Conservation (phyloP, 805 yeast genomes). For the Naumovozyma dairenensis region DNA sequence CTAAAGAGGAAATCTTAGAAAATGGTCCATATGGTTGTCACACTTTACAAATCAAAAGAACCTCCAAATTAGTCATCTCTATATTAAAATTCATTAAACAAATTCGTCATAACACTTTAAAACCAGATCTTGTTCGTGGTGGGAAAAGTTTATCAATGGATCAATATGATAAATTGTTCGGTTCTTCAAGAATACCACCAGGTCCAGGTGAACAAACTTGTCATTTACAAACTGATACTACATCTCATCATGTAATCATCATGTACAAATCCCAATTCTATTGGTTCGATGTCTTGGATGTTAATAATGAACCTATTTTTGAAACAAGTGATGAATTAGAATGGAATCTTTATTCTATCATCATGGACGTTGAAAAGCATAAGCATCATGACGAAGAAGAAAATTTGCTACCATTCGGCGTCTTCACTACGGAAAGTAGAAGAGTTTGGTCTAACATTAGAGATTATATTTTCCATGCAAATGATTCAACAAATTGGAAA, state of each 20-base stretch:
- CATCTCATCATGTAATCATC: slow-evolving; percentile 73
- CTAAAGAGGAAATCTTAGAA: slow-evolving; percentile 26
- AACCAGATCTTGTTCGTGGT: slow-evolving; percentile 58
- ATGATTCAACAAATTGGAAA: slow-evolving; percentile 49
- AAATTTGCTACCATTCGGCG: slow-evolving; percentile 54
- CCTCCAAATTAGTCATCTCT: slow-evolving; percentile 68
- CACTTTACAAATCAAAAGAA: slow-evolving; percentile 58
- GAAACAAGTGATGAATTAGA: slow-evolving; percentile 60
- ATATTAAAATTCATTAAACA: slow-evolving; percentile 75
- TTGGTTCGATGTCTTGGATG: slow-evolving; percentile 88
- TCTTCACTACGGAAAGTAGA: slow-evolving; percentile 82
- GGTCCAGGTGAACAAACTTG: slow-evolving; percentile 50
- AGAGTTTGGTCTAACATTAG: slow-evolving; percentile 78
- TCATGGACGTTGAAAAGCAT: slow-evolving; percentile 54
- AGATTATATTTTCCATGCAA: slow-evolving; percentile 36
- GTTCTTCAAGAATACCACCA: slow-evolving; percentile 80
- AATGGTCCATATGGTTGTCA: slow-evolving; percentile 28
- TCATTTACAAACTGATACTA: slow-evolving; percentile 68
- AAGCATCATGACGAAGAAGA: not conserved
- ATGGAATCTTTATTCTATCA: slow-evolving; percentile 63
- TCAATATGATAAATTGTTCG: slow-evolving; percentile 79
- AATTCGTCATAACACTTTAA: slow-evolving; percentile 60
- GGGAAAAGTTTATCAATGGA: slow-evolving; percentile 75
- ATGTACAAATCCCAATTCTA: slow-evolving; percentile 80
- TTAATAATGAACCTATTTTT: slow-evolving; percentile 57